Evolutionary conservation across 2,329 filamentous ascomycete species (phyloP), one percentile per base, ranked within the genome.

Genomic region (Aureobasidium melanogenum): DNA sequence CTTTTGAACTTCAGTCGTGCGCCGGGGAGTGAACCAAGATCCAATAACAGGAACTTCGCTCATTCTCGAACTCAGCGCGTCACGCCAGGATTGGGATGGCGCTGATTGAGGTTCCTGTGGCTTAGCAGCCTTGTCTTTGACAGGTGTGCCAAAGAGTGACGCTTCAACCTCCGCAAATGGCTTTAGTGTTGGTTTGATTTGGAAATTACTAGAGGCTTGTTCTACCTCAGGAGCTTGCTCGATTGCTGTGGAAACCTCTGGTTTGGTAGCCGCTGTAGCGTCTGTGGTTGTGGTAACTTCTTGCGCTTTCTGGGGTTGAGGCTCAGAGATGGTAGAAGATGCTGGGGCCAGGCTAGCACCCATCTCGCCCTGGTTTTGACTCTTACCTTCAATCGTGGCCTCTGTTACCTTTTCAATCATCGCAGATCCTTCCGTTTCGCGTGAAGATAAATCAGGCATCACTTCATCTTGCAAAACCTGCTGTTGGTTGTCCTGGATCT

Each of bases 41-140:
- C 69, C 70, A 28, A 74, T 70, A n/a, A 68, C 69, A 41, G 71
- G 71, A 0, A 71, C 67, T 19, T 72, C 63, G 34, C 67, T 68
- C n/a, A 73, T 50, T 0, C 67, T 69, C 4, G 66, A 63, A n/a
- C 64, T 63, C 2, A 71, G 55, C 0, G 71, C 69, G 50, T 66
- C 68, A 22, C 69, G 64, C 17, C 63, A 62, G 32, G 59, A 36
- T 19, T 57, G 54, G 1, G 54, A 26, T 17, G 54, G 54, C n/a
- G 39, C 54, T n/a, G 54, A 57, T 15, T 47, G 54, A 46, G 54
- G 54, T 34, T 38, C 41, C 22, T 36, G 39, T n/a, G 39, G 41
- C 14, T 30, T 22, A 24, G 28, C 15, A 19, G 54, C 14, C 15
- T 46, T 46, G 54, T 2, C n/a, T 7, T 56, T 56, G 26, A 44